These are phyloP conservation scores for Pleurotus platypus DNA, from an alignment of 768 basidiomycete species.

Conservation along the genomic window DNA sequence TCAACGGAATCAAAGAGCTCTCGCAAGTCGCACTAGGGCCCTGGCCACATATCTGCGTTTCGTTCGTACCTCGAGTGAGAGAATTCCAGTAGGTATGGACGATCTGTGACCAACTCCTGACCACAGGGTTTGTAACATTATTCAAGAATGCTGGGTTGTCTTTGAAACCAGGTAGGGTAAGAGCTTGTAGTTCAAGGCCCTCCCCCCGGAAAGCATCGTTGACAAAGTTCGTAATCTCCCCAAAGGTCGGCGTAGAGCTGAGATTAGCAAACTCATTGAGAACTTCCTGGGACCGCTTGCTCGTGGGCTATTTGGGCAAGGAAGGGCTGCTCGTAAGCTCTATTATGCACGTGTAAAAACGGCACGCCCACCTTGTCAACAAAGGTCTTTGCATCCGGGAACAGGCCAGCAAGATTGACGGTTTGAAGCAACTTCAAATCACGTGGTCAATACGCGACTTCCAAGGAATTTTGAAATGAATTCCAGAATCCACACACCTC, in stretches of 20 bases:
- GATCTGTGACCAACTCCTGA: constrained; percentile 69
- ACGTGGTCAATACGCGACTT: constrained; percentile 11
- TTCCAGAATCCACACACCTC: constrained; percentile 38
- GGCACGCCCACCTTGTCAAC: constrained; percentile 57
- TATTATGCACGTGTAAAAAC: too few species aligned
- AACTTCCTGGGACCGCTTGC: constrained; percentile 59
- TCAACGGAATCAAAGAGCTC: constrained; percentile 84
- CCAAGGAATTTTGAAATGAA: constrained; percentile 4
- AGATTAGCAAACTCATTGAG: constrained; percentile 60
- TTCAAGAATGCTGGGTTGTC: constrained; percentile 61
- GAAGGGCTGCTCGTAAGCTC: background rate
- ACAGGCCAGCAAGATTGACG: constrained; percentile 74
- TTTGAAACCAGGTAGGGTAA: constrained; percentile 60
- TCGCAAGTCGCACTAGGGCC: constrained; percentile 58
- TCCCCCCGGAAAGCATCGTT: constrained; percentile 78
- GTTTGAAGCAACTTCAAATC: constrained; percentile 71
- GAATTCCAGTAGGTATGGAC: constrained; percentile 86
- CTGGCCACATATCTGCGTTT: constrained; percentile 54
- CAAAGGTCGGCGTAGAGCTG: constrained; percentile 53
- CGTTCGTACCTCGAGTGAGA: constrained; percentile 74
- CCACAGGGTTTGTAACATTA: constrained; percentile 65
- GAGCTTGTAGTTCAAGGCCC: constrained; percentile 74
- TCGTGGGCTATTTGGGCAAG: constrained; percentile 59
- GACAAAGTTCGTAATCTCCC: constrained; percentile 64
- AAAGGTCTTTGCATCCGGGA: constrained; percentile 81